Conservation (phyloP, 192 early-diverging fungal genomes). For the Jimgerdemannia lactiflua region DNA sequence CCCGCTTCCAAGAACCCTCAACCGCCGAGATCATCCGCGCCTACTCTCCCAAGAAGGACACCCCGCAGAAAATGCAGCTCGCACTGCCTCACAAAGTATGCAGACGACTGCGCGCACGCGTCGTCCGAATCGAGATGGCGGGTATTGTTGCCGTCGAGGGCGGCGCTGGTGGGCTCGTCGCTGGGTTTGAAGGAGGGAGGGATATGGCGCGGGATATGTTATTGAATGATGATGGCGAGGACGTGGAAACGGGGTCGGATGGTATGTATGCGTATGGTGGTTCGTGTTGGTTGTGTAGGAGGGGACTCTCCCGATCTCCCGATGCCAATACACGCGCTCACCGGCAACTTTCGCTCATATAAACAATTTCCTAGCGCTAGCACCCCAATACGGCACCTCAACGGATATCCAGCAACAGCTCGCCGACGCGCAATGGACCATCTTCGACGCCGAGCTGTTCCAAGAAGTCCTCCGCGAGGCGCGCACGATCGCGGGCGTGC, state of each 20-base stretch:
- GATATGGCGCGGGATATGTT: neutral
- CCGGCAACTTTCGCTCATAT: too few species aligned
- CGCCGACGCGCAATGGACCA: slow-evolving; percentile 35
- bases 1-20: slow-evolving; percentile 27
- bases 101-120: neutral
- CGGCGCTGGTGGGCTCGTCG: neutral
- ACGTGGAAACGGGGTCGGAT: neutral
- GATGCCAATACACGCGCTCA: too few species aligned
- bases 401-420: slow-evolving; percentile 30
- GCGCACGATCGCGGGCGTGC: slow-evolving; percentile 17
- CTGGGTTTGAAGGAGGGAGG: neutral
- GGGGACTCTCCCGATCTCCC: too few species aligned
- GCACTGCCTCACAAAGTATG: slow-evolving; percentile 22
- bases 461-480: slow-evolving; percentile 34
- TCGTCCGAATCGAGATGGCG: neutral
- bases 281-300: neutral
- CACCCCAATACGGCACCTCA: neutral
- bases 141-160: neutral
- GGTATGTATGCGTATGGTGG: neutral
- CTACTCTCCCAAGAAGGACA: slow-evolving; percentile 1
- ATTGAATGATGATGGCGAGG: neutral
- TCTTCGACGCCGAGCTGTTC: slow-evolving; percentile 47
- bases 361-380: neutral
- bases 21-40: slow-evolving; percentile 25
- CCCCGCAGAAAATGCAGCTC: slow-evolving; percentile 5